Percentiles rank a stretch among this genome's conserved stretches.
Evolutionary conservation across 2,329 filamentous ascomycete species (phyloP).

Genomic region (Falciphora oryzae): DNA sequence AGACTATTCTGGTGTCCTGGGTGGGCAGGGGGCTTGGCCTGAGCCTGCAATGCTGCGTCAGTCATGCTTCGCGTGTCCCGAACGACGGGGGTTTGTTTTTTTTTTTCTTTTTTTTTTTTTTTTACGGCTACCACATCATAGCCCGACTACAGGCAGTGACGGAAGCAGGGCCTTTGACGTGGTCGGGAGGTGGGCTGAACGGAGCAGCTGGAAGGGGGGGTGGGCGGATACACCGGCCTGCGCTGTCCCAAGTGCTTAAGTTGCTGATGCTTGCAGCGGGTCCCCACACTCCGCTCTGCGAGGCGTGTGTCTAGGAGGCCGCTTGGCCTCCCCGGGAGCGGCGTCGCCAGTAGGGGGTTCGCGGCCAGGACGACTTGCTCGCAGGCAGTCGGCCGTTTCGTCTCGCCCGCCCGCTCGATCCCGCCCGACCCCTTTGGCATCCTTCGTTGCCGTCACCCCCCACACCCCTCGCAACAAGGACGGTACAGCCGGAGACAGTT

Average conservation of each 20-base stretch:
- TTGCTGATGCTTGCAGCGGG: not conserved
- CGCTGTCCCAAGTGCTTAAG: not conserved
- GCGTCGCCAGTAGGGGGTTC: constrained; percentile 12
- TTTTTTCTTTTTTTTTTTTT: constrained; percentile 13
- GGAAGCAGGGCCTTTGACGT: constrained; percentile 2
- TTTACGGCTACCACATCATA: constrained; percentile 5
- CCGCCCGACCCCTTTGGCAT: not conserved
- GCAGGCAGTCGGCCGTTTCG: constrained; percentile 2
- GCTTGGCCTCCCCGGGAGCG: constrained; percentile 7
- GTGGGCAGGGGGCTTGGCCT: constrained; percentile 20
- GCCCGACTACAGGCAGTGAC: constrained; percentile 5
- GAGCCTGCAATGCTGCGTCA: constrained; percentile 44
- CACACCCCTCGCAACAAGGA: not conserved
- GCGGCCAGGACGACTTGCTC: constrained; percentile 1
- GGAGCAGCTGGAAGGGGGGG: not conserved
- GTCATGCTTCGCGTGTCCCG: constrained; percentile 27
- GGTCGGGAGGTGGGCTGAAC: constrained; percentile 4
- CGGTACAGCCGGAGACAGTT: not conserved
- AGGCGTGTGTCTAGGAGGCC: not conserved
- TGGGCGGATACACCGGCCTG: constrained; percentile 6
- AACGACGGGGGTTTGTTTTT: constrained; percentile 16
- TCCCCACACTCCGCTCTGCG: constrained; percentile 15
- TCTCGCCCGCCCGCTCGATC: not conserved
- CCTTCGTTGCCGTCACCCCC: not conserved
- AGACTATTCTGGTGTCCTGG: constrained; percentile 30